Base-by-base conservation (phyloP, 805 yeast species). In the Candida montana region DNA sequence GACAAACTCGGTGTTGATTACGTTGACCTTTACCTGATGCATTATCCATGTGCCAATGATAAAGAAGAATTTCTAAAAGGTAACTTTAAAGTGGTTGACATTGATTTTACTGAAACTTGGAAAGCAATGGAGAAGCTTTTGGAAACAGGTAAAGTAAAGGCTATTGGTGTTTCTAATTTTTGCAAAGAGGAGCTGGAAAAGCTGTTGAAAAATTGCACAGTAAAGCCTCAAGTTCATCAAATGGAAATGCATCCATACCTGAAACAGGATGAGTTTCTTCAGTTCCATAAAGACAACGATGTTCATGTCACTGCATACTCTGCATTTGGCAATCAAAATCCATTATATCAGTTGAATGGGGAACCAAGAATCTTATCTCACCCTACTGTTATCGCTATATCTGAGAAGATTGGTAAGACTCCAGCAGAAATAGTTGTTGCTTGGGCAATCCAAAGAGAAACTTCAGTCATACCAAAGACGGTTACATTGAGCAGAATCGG, bases 281-380 rank as follows among this genome's bases (percentile, higher is more conserved):
- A 74, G 28, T 81, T 57, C 61, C 70, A 79, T 60, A 63, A 68
- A 41, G 56, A 62, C 27, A 67, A 83, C 47, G 75, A 69, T 46
- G 79, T 82, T 45, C 58, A 68, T 27, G 59, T 82, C 41, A 82
- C 82, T 59, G 95, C 95, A 9, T 87, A 84, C 64, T 79, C 87
- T 24, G 93, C 95, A 20, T 68, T 86, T 51, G 91, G 39, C 30
- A 30, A 30, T 5, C 39, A 36, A 30, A 36, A 36, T n/a, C 39
- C 39, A 10, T 29, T 36, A 17, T 36, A 36, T 16, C 29, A 29
- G 12, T 16, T 36, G n/a, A 21, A 89, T 20, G 50, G 37, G 3
- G 55, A 48, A 38, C 51, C 51, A 39, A 40, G 47, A 41, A 37
- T 74, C 17, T 55, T 68, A 33, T 49, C 58, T 32, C 67, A 72